A percentile compares a stretch with the other conserved stretches of the same genome.
phyloP scores from a whole-genome alignment of 768 basidiomycete genomes.

The Amanita rubescens region DNA sequence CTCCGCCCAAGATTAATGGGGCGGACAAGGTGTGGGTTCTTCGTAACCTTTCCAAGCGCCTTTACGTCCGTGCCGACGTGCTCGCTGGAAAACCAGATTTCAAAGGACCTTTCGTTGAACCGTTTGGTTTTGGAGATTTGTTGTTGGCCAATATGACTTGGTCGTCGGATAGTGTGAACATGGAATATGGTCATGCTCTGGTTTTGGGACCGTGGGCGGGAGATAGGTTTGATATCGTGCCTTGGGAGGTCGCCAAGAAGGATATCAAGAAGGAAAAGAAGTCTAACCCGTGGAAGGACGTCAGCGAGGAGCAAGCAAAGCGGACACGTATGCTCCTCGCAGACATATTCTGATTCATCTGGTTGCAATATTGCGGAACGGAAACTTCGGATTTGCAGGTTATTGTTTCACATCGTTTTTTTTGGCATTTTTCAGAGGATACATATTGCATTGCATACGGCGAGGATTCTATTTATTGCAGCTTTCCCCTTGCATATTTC shows the following conservation, averaged over 20 bases:
- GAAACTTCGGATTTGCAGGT: not conserved
- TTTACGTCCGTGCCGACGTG: conserved; percentile 8
- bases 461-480: not conserved
- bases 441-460: not conserved
- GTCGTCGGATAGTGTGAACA: not conserved
- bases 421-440: not conserved
- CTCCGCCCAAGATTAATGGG: not conserved
- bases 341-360: not conserved
- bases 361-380: too few relatives aligned
- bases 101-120: not conserved
- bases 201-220: conserved; percentile 5
- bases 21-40: conserved; percentile 6
- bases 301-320: conserved; percentile 2
- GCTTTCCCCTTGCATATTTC: not conserved
- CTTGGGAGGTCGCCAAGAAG: conserved; percentile 4
- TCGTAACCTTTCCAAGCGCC: conserved; percentile 5
- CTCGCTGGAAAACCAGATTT: conserved; percentile 1
- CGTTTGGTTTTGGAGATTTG: conserved; percentile 6
- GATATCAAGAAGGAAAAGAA: conserved; percentile 6
- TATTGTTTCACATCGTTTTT: too few relatives aligned
- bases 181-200: not conserved
- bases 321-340: conserved; percentile 1
- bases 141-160: conserved; percentile 4
- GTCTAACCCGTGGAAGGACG: conserved; percentile 1
- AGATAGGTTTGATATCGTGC: conserved; percentile 7